These are phyloP conservation scores for Myxozyma geophila DNA, from an alignment of 805 yeast genomes.

Conservation along the genomic window DNA sequence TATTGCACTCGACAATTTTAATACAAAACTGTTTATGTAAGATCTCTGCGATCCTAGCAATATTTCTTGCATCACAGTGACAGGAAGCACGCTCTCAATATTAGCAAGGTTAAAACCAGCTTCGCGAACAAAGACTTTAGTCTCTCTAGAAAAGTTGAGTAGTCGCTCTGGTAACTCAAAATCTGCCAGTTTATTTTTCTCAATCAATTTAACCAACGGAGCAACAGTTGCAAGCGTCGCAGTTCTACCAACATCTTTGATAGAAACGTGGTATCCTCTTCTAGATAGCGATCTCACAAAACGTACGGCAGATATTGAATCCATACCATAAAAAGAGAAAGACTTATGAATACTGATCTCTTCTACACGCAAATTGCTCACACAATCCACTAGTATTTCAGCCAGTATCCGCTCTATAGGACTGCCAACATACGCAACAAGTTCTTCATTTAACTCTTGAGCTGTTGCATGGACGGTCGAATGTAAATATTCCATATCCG, in stretches of 20 bases:
- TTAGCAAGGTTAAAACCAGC: background rate
- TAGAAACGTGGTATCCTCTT: constrained; percentile 4
- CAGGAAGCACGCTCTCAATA: constrained; percentile 21
- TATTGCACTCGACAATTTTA: constrained; percentile 3
- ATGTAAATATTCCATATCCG: background rate
- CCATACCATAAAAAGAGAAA: constrained; percentile 37
- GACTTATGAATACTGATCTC: constrained; percentile 12
- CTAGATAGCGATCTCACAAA: constrained; percentile 16
- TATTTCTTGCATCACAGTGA: constrained; percentile 37
- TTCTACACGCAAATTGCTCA: background rate
- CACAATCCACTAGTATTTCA: constrained; percentile 4
- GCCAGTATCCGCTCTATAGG: constrained; percentile 19
- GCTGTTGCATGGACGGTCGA: background rate
- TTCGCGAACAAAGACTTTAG: background rate
- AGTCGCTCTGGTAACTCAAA: background rate
- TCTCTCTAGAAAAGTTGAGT: background rate
- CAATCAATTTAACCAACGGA: background rate
- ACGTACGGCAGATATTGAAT: constrained; percentile 36
- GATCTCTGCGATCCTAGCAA: constrained; percentile 6
- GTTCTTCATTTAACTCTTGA: background rate
- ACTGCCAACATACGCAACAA: background rate
- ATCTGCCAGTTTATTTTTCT: background rate
- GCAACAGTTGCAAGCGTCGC: constrained; percentile 15
- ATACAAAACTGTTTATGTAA: constrained; percentile 29
- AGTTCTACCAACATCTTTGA: constrained; percentile 18